Evolutionary conservation across 177 flowering plant species (phyloP).

Genomic region (Vitis hybrid): DNA sequence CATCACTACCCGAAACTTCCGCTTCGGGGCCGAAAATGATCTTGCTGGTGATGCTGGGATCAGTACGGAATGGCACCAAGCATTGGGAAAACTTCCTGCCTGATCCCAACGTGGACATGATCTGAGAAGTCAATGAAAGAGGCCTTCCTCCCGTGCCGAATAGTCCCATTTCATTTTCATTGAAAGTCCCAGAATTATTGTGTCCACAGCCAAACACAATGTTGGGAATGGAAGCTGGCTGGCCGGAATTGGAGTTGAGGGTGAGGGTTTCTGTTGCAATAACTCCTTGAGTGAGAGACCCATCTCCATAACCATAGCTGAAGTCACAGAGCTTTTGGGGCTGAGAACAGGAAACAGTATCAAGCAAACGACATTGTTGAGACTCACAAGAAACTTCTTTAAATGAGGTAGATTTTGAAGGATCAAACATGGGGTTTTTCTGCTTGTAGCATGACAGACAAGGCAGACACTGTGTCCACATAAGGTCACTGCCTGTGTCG

Average conservation of each 20-base stretch:
- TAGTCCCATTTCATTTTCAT: slow-evolving; percentile 23
- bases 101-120: slow-evolving; percentile 7
- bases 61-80: slow-evolving; percentile 16
- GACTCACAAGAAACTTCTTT: slow-evolving; percentile 6
- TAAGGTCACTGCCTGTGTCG: slow-evolving; percentile 47
- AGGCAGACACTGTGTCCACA: slow-evolving; percentile 44
- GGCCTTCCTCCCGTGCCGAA: slow-evolving; percentile 36
- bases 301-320: slow-evolving; percentile 20
- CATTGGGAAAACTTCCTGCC: slow-evolving; percentile 43
- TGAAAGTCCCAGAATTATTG: slow-evolving; percentile 25
- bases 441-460: slow-evolving; percentile 34
- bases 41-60: slow-evolving; percentile 14
- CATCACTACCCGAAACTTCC: slow-evolving; percentile 13
- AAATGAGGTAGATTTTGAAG: slow-evolving; percentile 25
- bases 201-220: slow-evolving; percentile 38
- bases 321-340: slow-evolving; percentile 14
- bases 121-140: slow-evolving; percentile 29
- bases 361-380: not conserved
- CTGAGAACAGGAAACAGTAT: slow-evolving; percentile 1
- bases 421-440: slow-evolving; percentile 27
- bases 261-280: slow-evolving; percentile 25
- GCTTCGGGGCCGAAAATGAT: slow-evolving; percentile 15
- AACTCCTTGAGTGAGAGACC: slow-evolving; percentile 22
- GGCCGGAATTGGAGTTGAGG: not conserved
- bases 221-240: slow-evolving; percentile 3